Conservation (phyloP, 345 rosid species). For the Populus deltoides region DNA sequence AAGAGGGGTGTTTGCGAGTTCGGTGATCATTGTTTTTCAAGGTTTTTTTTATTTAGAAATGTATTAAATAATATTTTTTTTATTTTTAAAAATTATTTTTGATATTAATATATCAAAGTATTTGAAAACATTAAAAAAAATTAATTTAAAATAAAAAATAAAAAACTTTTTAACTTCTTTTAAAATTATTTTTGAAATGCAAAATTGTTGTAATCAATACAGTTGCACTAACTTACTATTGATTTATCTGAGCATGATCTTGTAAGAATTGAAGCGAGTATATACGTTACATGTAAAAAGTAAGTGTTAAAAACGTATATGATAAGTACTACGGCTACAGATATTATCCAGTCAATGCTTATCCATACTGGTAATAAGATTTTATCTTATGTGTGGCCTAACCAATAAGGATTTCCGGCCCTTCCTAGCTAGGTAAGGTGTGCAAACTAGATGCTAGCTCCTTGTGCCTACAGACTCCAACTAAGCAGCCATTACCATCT, state of each 20-base stretch:
- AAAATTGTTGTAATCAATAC: neutral
- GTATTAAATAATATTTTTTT: no score
- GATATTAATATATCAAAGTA: no score
- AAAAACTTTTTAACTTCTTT: no score
- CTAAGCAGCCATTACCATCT: neutral
- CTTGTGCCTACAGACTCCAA: neutral
- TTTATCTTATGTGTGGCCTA: no score
- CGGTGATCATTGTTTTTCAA: fast-evolving
- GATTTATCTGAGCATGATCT: neutral
- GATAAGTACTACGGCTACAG: neutral
- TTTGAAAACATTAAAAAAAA: no score
- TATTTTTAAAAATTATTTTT: no score
- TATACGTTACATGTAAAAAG: neutral
- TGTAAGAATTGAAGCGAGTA: neutral
- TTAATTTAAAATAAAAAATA: no score
- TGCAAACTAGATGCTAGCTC: neutral
- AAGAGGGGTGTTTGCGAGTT: no score
- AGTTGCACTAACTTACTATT: neutral
- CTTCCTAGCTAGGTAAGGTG: no score
- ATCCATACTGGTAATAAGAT: no score
- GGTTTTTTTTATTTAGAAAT: no score
- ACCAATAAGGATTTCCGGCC: neutral
- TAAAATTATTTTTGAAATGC: neutral
- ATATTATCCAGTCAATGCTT: no score
- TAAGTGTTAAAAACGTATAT: neutral